These are phyloP conservation scores for Zygosaccharomyces pseudobailii DNA, from an alignment of 1,139 yeast species.

Conservation along the genomic window DNA sequence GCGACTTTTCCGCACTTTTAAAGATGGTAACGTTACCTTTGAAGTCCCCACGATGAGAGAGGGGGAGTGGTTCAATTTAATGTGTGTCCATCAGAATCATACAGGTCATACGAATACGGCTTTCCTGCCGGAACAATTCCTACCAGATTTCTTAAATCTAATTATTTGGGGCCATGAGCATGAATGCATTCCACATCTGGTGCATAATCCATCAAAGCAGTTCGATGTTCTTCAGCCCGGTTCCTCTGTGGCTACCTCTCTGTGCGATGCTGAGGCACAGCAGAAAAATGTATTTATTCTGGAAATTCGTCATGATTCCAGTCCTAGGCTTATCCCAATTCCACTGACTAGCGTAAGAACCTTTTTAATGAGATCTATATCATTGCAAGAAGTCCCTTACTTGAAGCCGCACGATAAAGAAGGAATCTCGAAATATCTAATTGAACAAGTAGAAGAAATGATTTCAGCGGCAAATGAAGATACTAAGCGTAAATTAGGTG, in stretches of 20 bases:
- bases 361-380: constrained; percentile 65
- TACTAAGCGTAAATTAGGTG: constrained; percentile 40
- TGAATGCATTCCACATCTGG: constrained; percentile 78
- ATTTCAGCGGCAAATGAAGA: constrained; percentile 54
- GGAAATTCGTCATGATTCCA: constrained; percentile 51
- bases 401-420: constrained; percentile 62
- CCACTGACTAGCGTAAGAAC: constrained; percentile 75
- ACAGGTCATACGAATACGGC: constrained; percentile 75
- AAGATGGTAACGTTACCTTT: constrained; percentile 76
- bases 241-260: constrained; percentile 87
- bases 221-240: constrained; percentile 90
- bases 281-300: constrained; percentile 71
- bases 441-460: constrained; percentile 59
- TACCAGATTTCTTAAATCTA: constrained; percentile 77
- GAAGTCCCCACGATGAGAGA: constrained; percentile 59
- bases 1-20: constrained; percentile 72
- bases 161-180: constrained; percentile 98
- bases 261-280: constrained; percentile 78
- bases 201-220: constrained; percentile 58
- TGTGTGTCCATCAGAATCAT: constrained; percentile 92
- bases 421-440: constrained; percentile 58
- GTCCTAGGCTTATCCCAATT: constrained; percentile 58
- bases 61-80: constrained; percentile 74
- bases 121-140: constrained; percentile 74
- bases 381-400: constrained; percentile 48